Percentiles rank a stretch among this genome's conserved stretches.
Evolutionary conservation across 2,329 filamentous ascomycete genomes (phyloP).

Genomic region (Colletotrichum sp.): DNA sequence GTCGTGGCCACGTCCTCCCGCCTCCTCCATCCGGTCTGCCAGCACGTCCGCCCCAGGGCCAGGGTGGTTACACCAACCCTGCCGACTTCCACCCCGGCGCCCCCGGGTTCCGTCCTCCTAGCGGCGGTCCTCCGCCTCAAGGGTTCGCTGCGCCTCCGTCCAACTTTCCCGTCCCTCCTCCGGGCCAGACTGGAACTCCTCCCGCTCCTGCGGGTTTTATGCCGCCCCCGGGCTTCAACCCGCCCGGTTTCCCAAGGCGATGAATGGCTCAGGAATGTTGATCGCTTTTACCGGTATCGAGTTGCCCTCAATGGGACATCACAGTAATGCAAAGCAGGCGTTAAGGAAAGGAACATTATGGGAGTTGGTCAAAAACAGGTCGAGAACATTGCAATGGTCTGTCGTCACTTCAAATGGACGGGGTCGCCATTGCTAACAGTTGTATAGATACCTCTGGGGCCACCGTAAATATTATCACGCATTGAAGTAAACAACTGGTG

Average conservation of each 20-base stretch:
- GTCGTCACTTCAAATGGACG: conserved; percentile 7
- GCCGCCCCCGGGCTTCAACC: conserved; percentile 48
- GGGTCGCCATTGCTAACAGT: conserved; percentile 13
- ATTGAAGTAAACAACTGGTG: neutral
- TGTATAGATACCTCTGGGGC: neutral
- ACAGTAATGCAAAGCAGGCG: neutral
- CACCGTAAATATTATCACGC: neutral
- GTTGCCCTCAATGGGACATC: neutral
- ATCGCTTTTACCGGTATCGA: neutral
- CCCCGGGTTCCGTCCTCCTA: conserved; percentile 35
- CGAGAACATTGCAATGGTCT: conserved; percentile 19
- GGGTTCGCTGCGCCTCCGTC: conserved; percentile 44
- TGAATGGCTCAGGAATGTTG: conserved; percentile 24
- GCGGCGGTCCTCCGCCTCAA: conserved; percentile 38
- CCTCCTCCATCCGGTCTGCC: conserved; percentile 56
- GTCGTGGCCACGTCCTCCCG: conserved; percentile 42
- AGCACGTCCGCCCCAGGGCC: conserved; percentile 53
- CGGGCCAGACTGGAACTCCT: conserved; percentile 32
- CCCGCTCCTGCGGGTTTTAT: conserved; percentile 48
- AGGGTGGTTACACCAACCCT: conserved; percentile 49
- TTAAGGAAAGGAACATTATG: neutral
- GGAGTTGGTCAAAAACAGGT: neutral
- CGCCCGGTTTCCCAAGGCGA: conserved; percentile 32
- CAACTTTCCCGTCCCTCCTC: conserved; percentile 45
- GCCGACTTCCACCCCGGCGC: conserved; percentile 52